Conservation (phyloP, 768 basidiomycete species). For the Leccinum ochraceum region DNA sequence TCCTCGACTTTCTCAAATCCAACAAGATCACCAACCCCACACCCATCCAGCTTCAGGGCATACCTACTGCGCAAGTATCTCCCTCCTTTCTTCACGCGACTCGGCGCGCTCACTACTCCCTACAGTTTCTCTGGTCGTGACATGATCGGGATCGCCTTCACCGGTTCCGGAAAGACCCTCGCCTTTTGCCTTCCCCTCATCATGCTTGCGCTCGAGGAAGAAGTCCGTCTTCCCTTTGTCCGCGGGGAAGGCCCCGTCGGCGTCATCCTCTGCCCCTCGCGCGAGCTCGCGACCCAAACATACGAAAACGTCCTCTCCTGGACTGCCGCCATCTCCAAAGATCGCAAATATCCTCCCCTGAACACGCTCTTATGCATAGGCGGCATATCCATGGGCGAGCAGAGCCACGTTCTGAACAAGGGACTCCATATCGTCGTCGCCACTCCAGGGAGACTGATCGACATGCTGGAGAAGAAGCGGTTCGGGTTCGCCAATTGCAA, state of each 20-base stretch:
- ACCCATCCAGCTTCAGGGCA: constrained; percentile 96
- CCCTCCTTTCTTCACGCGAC: constrained; percentile 4
- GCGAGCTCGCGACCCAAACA: constrained; percentile 95
- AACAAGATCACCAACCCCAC: constrained; percentile 88
- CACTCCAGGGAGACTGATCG: constrained; percentile 94
- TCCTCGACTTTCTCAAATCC: constrained; percentile 79
- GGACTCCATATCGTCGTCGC: constrained; percentile 96
- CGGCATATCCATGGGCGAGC: constrained; percentile 98
- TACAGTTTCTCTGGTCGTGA: constrained; percentile 90
- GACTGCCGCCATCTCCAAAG: constrained; percentile 79
- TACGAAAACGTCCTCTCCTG: constrained; percentile 92
- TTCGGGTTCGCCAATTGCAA: constrained; percentile 95
- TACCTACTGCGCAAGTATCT: constrained; percentile 82
- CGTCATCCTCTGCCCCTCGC: constrained; percentile 92
- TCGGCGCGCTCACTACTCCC: constrained; percentile 9
- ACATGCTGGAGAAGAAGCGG: constrained; percentile 95
- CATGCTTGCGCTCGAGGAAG: constrained; percentile 95
- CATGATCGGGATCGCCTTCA: constrained; percentile 99
- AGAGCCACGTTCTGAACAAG: constrained; percentile 85
- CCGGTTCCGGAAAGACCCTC: constrained; percentile 98
- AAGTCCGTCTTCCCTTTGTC: constrained; percentile 83
- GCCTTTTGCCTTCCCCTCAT: constrained; percentile 97
- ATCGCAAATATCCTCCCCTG: constrained; percentile 79
- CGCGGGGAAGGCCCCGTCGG: constrained; percentile 98
- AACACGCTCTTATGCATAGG: constrained; percentile 94